Percentiles rank a stretch among this genome's conserved stretches.
phyloP scores from a whole-genome alignment of 345 rosid species.

The Eucalyptus leucophloia region DNA sequence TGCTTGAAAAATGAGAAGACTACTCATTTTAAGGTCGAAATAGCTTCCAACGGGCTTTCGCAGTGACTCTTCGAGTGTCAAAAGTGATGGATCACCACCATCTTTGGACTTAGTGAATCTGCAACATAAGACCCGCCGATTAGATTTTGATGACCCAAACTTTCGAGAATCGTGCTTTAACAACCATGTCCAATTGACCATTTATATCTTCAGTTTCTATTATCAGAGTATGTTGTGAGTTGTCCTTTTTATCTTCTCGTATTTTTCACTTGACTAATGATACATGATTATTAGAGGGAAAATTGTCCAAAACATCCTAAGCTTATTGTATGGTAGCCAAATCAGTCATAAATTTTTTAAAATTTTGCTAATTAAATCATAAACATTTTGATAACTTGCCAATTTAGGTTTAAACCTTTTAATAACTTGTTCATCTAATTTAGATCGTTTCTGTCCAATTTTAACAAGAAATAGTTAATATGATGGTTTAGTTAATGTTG shows the following conservation, averaged over 20 bases:
- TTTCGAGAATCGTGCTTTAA: background rate
- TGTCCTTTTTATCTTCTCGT: background rate
- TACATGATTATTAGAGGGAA: background rate
- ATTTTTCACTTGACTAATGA: background rate
- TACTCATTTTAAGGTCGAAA: background rate
- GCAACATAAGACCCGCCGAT: background rate
- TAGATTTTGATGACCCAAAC: background rate
- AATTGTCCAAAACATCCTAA: background rate
- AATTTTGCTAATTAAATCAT: background rate
- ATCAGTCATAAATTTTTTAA: accelerated
- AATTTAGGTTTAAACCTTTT: background rate
- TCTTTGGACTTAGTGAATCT: background rate
- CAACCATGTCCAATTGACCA: background rate
- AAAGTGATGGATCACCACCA: background rate
- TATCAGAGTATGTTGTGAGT: background rate
- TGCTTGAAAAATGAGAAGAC: background rate
- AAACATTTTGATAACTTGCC: background rate
- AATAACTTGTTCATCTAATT: too few species aligned
- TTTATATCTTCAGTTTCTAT: background rate
- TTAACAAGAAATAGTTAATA: too few species aligned
- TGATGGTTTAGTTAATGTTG: accelerated
- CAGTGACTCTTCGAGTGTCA: background rate
- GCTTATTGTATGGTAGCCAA: too few species aligned
- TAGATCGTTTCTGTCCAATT: background rate
- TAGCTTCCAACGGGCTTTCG: background rate